Base-by-base conservation (phyloP, 495 filamentous ascomycete genomes). In the Penicillium taxi region DNA sequence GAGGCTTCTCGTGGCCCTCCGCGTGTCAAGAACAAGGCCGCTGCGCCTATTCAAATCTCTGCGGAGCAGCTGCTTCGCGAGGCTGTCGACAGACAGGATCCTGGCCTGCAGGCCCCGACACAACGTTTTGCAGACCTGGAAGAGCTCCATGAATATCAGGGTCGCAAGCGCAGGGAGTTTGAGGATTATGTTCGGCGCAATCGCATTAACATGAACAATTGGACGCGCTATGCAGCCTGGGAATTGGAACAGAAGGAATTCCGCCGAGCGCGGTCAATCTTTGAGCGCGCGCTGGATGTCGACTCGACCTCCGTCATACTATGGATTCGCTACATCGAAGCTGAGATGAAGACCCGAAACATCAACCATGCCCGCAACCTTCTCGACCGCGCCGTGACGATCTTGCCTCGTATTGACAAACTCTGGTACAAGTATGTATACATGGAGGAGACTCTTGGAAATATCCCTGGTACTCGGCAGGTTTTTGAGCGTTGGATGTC, bases 381-480 rank as follows among this genome's bases (percentile, higher is more conserved):
- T 26, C 73, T 96, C 20, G 91, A 98, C 56, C 85, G 91, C 32
- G 93, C 93, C 23, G 86, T 98, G 32, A 91, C 89, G n/a, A 86
- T 91, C 37, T 68, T 96, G 21, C 91, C 91, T 21, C 70, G 91
- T 23, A 74, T 96, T 18, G 84, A 95, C 56, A 96, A 96, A 66
- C 67, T 98, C 34, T 98, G 91, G 91, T 96, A 90, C 63, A 95
- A 96, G 56, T 96, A 95, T 72, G 86, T 94, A 19, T 95, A 94
- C 53, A 94, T 96, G 84, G 91, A 96, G 59, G 93, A 98, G 71
- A 96, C 88, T 33, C 68, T 98, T 26, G 82, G 84, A 5, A 96
- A 98, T 48, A 80, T 98, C 26, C 78, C 89, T 5, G 91, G 91
- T 11, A 93, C 88, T 12, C 72, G 91, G 33, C 86, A 94, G 55